Evolutionary conservation across 257 asterid species (phyloP).

Genomic region (Solanum pimpinellifolium): DNA sequence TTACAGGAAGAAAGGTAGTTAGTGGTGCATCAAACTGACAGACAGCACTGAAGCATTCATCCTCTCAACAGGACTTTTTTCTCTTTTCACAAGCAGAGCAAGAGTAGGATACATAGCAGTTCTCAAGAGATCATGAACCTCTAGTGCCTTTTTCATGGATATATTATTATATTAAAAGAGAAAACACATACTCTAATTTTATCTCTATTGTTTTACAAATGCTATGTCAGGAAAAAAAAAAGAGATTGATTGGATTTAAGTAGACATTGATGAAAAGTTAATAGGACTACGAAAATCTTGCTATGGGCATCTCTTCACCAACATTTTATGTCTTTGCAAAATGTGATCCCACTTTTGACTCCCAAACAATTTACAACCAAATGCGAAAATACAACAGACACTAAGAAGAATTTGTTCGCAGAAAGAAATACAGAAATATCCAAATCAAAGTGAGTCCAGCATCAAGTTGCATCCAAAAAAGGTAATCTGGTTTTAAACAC

Average conservation of each 20-base stretch:
- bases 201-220: background rate
- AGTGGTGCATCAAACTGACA: background rate
- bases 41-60: background rate
- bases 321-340: background rate
- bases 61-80: background rate
- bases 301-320: background rate
- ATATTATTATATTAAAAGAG: background rate
- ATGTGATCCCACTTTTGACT: background rate
- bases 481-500: background rate
- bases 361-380: background rate
- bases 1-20: background rate
- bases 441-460: background rate
- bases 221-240: background rate
- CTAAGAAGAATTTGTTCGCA: background rate
- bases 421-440: background rate
- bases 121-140: background rate
- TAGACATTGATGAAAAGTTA: background rate
- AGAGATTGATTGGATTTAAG: background rate
- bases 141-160: background rate
- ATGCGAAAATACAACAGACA: background rate
- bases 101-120: background rate
- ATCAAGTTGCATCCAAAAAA: background rate
- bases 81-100: background rate
- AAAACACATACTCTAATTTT: background rate
- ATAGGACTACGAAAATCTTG: background rate